Conservation (phyloP, 176 grass and related monocot genomes). For the Triticum turgidum region DNA sequence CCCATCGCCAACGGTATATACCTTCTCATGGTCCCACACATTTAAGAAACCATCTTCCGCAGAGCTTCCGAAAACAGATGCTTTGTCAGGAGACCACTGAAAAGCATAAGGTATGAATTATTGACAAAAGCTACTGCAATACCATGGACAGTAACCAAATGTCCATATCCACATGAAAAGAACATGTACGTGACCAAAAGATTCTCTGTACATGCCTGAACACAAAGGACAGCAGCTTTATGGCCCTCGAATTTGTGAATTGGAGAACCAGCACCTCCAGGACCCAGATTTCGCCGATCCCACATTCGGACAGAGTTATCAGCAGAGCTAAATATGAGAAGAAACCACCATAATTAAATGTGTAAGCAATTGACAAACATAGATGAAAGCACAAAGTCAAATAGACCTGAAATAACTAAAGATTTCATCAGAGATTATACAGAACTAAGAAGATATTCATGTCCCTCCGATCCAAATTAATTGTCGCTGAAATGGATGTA, state of each 20-base stretch:
- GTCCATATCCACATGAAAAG: background rate
- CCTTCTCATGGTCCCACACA: slow-evolving; percentile 92
- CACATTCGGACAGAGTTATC: slow-evolving; percentile 92
- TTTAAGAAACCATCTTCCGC: slow-evolving; percentile 85
- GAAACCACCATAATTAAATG: slow-evolving; percentile 25
- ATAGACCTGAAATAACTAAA: slow-evolving; percentile 24
- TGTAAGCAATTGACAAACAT: background rate
- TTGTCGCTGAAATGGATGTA: too few species aligned
- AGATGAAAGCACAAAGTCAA: background rate
- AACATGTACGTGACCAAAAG: background rate
- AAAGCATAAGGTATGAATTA: slow-evolving; percentile 30
- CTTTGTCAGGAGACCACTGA: slow-evolving; percentile 94
- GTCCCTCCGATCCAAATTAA: too few species aligned
- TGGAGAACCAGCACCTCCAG: slow-evolving; percentile 53
- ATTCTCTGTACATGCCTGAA: slow-evolving; percentile 60
- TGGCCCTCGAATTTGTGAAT: slow-evolving; percentile 89
- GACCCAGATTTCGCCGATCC: slow-evolving; percentile 79
- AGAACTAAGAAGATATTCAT: slow-evolving; percentile 11
- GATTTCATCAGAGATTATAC: slow-evolving; percentile 6
- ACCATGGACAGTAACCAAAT: background rate
- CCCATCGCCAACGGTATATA: background rate
- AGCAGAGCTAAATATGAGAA: slow-evolving; percentile 63
- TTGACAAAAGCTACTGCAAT: slow-evolving; percentile 2
- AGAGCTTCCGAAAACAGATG: slow-evolving; percentile 95
- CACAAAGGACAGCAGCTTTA: slow-evolving; percentile 90